Percentiles rank a stretch among this genome's conserved stretches.
These are phyloP conservation scores for Apophysomyces elegans DNA, from an alignment of 371 early-diverging fungal genomes.

Conservation along the genomic window DNA sequence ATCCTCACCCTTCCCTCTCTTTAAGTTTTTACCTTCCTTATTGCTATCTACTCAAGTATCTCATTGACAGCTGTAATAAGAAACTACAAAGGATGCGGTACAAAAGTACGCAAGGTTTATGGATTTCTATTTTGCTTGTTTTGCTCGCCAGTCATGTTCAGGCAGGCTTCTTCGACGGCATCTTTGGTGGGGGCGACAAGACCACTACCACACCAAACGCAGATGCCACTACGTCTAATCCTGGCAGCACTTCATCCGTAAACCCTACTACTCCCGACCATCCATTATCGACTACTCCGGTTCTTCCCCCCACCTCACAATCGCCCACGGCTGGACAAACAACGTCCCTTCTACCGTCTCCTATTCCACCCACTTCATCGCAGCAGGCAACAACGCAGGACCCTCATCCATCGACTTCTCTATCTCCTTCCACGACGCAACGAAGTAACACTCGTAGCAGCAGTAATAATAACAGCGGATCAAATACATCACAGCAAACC, in stretches of 20 bases:
- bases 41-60: conserved; percentile 12
- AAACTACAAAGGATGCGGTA: conserved; percentile 9
- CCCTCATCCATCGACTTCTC: conserved; percentile 1
- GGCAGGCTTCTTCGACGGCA: conserved; percentile 15
- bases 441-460: conserved; percentile 1
- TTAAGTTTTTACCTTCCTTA: neutral
- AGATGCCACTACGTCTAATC: neutral
- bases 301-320: neutral
- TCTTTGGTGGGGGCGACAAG: conserved; percentile 11
- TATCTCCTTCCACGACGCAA: neutral
- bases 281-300: neutral
- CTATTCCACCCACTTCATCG: conserved; percentile 16
- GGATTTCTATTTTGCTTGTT: conserved; percentile 18
- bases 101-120: conserved; percentile 14
- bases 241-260: conserved; percentile 1
- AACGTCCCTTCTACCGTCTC: neutral
- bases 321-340: neutral
- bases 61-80: neutral
- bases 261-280: conserved; percentile 3
- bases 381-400: neutral
- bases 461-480: neutral
- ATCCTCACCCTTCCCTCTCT: conserved; percentile 7
- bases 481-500: conserved; percentile 1
- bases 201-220: conserved; percentile 9
- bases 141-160: conserved; percentile 18